These are phyloP conservation scores for Apophysomyces ossiformis DNA, from an alignment of 371 early-diverging fungal species.

Conservation along the genomic window DNA sequence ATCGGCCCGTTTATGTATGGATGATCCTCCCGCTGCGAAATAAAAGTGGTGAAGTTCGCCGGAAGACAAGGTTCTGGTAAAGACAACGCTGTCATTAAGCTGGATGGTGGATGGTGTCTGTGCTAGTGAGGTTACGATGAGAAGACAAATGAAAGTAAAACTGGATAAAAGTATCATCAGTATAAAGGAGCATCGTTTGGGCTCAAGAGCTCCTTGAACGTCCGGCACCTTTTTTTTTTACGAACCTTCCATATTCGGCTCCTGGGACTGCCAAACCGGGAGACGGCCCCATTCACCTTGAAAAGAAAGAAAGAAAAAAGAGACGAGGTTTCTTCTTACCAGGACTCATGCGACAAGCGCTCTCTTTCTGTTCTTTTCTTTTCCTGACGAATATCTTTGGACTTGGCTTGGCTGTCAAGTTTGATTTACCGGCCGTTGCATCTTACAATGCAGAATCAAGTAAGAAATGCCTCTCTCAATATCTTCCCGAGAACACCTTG, in stretches of 20 bases:
- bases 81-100: constrained; percentile 20
- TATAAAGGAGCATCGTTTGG: background rate
- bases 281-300: background rate
- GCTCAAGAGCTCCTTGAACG: background rate
- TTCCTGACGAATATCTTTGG: background rate
- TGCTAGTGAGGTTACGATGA: background rate
- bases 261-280: background rate
- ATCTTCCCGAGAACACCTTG: constrained; percentile 70
- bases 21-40: constrained; percentile 16
- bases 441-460: constrained; percentile 36
- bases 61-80: constrained; percentile 14
- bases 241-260: background rate
- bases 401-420: constrained; percentile 68
- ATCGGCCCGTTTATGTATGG: constrained; percentile 21
- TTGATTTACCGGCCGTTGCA: constrained; percentile 68
- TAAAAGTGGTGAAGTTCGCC: constrained; percentile 30
- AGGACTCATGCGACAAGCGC: background rate
- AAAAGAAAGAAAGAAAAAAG: too few species aligned
- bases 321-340: too few species aligned
- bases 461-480: constrained; percentile 76
- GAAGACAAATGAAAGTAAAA: background rate
- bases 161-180: background rate
- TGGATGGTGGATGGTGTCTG: constrained; percentile 15
- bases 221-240: too few species aligned
- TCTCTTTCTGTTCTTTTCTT: background rate